Evolutionary conservation across 1,284 basidiomycete species (phyloP).

Genomic region (Volvariella volvacea): DNA sequence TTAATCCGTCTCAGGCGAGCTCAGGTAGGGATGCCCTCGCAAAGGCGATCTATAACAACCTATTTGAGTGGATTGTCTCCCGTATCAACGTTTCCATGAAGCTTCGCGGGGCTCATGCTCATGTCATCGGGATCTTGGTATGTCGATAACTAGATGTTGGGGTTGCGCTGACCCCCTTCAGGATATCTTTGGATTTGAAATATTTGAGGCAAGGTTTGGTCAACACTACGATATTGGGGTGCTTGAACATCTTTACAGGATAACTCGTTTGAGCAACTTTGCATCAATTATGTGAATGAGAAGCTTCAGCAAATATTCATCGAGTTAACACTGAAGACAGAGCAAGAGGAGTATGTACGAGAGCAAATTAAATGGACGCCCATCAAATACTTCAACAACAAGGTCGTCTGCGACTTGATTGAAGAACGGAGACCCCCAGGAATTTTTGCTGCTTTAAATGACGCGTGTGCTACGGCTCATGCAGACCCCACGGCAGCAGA

Average conservation of each 20-base stretch:
- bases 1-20: slow-evolving; percentile 89
- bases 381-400: slow-evolving; percentile 97
- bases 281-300: slow-evolving; percentile 99
- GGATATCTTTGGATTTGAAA: slow-evolving; percentile 99
- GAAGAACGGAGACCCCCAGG: slow-evolving; percentile 96
- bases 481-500: slow-evolving; percentile 96
- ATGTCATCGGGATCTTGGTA: slow-evolving; percentile 91
- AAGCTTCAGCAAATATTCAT: slow-evolving; percentile 99
- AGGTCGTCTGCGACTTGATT: slow-evolving; percentile 97
- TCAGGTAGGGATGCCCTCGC: slow-evolving; percentile 89
- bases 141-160: slow-evolving; percentile 15
- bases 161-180: slow-evolving; percentile 18
- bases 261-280: slow-evolving; percentile 98
- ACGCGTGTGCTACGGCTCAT: slow-evolving; percentile 97
- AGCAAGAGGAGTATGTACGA: slow-evolving; percentile 98
- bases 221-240: slow-evolving; percentile 3
- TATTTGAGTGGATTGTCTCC: slow-evolving; percentile 99
- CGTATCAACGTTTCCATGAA: slow-evolving; percentile 97
- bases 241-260: slow-evolving; percentile 42
- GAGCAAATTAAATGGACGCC: slow-evolving; percentile 99
- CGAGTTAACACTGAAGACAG: slow-evolving; percentile 96
- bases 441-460: slow-evolving; percentile 96
- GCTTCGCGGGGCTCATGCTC: slow-evolving; percentile 66
- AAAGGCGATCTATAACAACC: slow-evolving; percentile 97
- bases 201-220: slow-evolving; percentile 67